These are phyloP conservation scores for Geranomyces variabilis DNA, from an alignment of 192 early-diverging fungal species.

Conservation along the genomic window DNA sequence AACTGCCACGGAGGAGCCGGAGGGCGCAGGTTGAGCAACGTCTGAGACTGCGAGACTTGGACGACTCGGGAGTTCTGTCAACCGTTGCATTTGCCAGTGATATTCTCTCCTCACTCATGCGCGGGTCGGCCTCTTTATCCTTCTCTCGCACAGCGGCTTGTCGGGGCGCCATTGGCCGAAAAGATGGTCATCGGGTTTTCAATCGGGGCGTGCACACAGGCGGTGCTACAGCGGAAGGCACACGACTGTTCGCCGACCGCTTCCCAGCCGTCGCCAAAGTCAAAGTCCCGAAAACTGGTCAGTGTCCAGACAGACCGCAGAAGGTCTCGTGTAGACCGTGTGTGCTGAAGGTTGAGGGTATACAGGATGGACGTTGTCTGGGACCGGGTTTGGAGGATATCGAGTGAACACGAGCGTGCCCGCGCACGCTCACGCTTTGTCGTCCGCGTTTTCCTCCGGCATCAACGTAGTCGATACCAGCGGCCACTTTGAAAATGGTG, in stretches of 20 bases:
- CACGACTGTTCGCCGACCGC: conserved; percentile 13
- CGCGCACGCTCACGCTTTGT: conserved; percentile 53
- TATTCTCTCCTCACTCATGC: too few species aligned
- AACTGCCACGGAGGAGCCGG: too few species aligned
- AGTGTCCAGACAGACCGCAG: not conserved
- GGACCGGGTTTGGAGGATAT: conserved; percentile 71
- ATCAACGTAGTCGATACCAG: conserved; percentile 78
- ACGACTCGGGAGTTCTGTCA: too few species aligned
- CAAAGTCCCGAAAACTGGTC: conserved; percentile 22
- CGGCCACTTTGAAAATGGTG: conserved; percentile 72
- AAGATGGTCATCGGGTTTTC: not conserved
- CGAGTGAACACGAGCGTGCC: conserved; percentile 47
- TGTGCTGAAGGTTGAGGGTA: not conserved
- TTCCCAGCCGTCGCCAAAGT: conserved; percentile 11
- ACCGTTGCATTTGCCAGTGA: too few species aligned
- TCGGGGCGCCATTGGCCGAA: too few species aligned
- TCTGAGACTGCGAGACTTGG: too few species aligned
- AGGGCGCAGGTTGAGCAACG: too few species aligned
- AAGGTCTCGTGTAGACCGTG: not conserved
- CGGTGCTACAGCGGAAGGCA: conserved; percentile 21
- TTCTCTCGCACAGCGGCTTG: too few species aligned
- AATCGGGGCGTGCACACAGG: conserved; percentile 20
- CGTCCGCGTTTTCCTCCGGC: conserved; percentile 58
- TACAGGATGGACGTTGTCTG: conserved; percentile 49
- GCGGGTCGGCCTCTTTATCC: too few species aligned